phyloP scores from a whole-genome alignment of 108 stramenopile species.

The Nitzschia sp. region DNA sequence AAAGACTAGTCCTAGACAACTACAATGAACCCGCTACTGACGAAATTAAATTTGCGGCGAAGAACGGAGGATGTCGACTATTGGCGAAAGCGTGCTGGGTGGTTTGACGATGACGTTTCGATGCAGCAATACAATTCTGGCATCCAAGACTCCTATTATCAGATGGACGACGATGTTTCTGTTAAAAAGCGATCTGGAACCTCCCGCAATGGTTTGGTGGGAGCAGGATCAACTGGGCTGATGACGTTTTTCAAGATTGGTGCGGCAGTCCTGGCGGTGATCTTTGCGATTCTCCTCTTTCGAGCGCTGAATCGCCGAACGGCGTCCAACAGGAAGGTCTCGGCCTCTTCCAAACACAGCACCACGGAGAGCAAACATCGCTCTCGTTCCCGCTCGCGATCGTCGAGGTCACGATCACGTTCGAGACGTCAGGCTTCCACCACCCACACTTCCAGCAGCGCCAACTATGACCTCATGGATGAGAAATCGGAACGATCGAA shows the following conservation, averaged over 20 bases:
- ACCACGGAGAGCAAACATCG: conserved; percentile 2
- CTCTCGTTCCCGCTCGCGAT: conserved; percentile 42
- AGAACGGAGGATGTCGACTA: conserved; percentile 74
- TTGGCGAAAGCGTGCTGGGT: conserved; percentile 79
- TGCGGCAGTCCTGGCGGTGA: conserved; percentile 44
- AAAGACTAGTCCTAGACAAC: not conserved
- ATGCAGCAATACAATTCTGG: conserved; percentile 75
- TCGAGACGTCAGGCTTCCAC: not conserved
- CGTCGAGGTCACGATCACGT: conserved; percentile 27
- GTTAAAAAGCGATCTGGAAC: not conserved
- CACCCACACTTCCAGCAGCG: conserved; percentile 7
- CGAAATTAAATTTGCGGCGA: conserved; percentile 19
- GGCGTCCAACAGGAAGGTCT: conserved; percentile 46
- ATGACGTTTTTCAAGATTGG: conserved; percentile 36
- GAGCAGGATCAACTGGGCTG: not conserved
- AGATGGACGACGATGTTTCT: conserved; percentile 38
- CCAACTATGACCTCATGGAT: conserved; percentile 73
- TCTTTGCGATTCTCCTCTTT: conserved; percentile 54
- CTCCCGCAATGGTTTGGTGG: not conserved
- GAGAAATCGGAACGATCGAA: conserved; percentile 48
- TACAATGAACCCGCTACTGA: not conserved
- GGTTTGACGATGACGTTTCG: conserved; percentile 81
- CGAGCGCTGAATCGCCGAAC: conserved; percentile 49
- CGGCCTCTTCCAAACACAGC: conserved; percentile 39
- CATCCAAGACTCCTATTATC: conserved; percentile 66